These are phyloP conservation scores for Magnaporthiopsis incrustans DNA, from an alignment of 2,329 filamentous ascomycete species.

Conservation along the genomic window DNA sequence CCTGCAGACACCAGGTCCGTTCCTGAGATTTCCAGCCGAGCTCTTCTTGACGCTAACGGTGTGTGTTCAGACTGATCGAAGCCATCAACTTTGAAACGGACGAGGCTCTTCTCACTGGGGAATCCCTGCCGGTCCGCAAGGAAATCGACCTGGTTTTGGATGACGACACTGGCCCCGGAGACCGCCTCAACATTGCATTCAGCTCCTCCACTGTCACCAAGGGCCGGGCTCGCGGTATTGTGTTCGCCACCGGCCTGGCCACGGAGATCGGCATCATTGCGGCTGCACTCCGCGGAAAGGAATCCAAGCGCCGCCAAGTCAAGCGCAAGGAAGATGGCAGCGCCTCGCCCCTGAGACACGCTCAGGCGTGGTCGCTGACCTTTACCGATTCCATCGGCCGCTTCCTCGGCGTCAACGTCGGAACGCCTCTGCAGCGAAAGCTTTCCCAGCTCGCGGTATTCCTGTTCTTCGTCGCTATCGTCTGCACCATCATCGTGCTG, in stretches of 20 bases:
- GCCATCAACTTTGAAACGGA: slow-evolving; percentile 50
- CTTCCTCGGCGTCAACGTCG: slow-evolving; percentile 56
- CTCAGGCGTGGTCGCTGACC: slow-evolving; percentile 31
- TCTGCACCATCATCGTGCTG: slow-evolving; percentile 58
- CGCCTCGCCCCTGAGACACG: slow-evolving; percentile 39
- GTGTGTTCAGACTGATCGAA: slow-evolving; percentile 30
- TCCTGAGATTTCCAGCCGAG: neutral
- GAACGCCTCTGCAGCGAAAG: slow-evolving; percentile 59
- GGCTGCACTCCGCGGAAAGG: slow-evolving; percentile 45
- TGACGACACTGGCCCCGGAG: slow-evolving; percentile 46
- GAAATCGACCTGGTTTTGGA: slow-evolving; percentile 39
- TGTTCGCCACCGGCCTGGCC: slow-evolving; percentile 50
- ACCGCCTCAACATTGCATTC: slow-evolving; percentile 54
- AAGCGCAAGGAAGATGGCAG: slow-evolving; percentile 39
- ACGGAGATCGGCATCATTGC: slow-evolving; percentile 60
- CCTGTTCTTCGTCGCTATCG: slow-evolving; percentile 53
- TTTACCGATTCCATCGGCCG: slow-evolving; percentile 46
- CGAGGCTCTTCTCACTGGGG: slow-evolving; percentile 54
- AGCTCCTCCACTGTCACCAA: slow-evolving; percentile 56
- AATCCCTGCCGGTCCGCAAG: slow-evolving; percentile 52
- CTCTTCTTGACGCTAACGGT: neutral
- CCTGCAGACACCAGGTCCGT: slow-evolving; percentile 29
- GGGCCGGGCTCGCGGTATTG: slow-evolving; percentile 50
- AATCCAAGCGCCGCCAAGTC: slow-evolving; percentile 35
- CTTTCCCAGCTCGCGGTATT: slow-evolving; percentile 56